A percentile compares a stretch with the other conserved stretches of the same genome.
phyloP scores from a whole-genome alignment of 1,139 yeast genomes.

The Zhuliangozyma parablackwelliae region DNA sequence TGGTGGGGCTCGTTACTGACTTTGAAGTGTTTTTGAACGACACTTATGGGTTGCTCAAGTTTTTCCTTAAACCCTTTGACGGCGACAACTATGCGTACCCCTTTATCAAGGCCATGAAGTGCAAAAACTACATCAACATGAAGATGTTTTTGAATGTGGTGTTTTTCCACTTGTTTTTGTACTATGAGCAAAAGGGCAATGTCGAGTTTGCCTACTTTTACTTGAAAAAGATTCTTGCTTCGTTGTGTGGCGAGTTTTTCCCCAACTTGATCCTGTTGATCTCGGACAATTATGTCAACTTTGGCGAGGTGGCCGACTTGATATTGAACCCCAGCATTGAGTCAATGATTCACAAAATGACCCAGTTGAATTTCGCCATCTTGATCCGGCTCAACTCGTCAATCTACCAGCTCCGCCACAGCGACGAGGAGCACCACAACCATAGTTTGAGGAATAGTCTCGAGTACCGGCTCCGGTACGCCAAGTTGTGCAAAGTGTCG shows the following conservation, averaged over 20 bases:
- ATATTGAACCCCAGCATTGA: conserved; percentile 32
- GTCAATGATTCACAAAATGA: conserved; percentile 25
- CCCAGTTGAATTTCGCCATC: conserved; percentile 24
- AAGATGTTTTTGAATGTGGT: conserved; percentile 24
- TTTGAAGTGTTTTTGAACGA: conserved; percentile 25
- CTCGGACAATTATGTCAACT: conserved; percentile 22
- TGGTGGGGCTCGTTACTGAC: conserved; percentile 21
- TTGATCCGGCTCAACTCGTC: conserved; percentile 17
- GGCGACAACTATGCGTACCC: conserved; percentile 20
- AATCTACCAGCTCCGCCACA: conserved; percentile 18
- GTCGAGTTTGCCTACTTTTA: conserved; percentile 24
- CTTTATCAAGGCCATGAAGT: conserved; percentile 29
- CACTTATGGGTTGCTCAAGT: conserved; percentile 19
- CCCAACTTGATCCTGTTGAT: conserved; percentile 28
- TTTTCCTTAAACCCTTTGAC: conserved; percentile 22
- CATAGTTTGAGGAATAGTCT: conserved; percentile 12
- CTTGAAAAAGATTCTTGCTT: conserved; percentile 23
- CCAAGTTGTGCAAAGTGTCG: conserved; percentile 16
- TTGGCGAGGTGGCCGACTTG: conserved; percentile 34
- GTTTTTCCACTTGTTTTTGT: conserved; percentile 24
- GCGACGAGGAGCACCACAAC: conserved; percentile 15
- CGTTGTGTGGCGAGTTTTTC: conserved; percentile 22
- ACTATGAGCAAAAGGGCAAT: conserved; percentile 23
- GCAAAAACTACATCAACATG: conserved; percentile 28
- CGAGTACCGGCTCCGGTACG: conserved; percentile 16